phyloP scores from a whole-genome alignment of 176 grass and related monocot genomes.

The Ensete ventricosum region DNA sequence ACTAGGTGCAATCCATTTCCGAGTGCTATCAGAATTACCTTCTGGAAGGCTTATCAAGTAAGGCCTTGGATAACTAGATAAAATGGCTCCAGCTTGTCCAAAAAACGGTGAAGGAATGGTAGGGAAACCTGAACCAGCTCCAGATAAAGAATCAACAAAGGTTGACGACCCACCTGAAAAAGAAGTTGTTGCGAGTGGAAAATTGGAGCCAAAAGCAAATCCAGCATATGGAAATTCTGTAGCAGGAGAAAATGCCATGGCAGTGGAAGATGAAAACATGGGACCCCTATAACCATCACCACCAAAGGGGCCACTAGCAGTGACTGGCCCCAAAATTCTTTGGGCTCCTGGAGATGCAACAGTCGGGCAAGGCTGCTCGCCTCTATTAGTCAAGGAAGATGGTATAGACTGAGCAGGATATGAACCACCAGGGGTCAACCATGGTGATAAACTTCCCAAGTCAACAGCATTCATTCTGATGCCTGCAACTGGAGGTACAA shows the following conservation, averaged over 20 bases:
- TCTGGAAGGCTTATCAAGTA: slow-evolving; percentile 56
- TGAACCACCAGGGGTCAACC: slow-evolving; percentile 43
- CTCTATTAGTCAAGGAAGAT: slow-evolving; percentile 53
- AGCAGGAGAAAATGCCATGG: slow-evolving; percentile 44
- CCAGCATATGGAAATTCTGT: slow-evolving; percentile 46
- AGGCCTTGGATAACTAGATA: slow-evolving; percentile 52
- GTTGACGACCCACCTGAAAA: slow-evolving; percentile 46
- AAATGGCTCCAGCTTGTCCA: slow-evolving; percentile 35
- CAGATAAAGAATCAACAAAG: slow-evolving; percentile 33
- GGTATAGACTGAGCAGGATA: slow-evolving; percentile 44
- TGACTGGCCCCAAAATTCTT: slow-evolving; percentile 35
- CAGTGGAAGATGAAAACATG: slow-evolving; percentile 51
- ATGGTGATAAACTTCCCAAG: slow-evolving; percentile 55
- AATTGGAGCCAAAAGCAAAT: slow-evolving; percentile 40
- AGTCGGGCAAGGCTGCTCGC: slow-evolving; percentile 54
- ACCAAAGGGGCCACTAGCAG: slow-evolving; percentile 38
- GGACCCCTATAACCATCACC: slow-evolving; percentile 37
- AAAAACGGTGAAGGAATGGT: slow-evolving; percentile 31
- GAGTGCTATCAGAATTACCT: slow-evolving; percentile 47
- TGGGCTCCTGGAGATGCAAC: slow-evolving; percentile 38
- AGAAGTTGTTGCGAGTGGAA: slow-evolving; percentile 28
- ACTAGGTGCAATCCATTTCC: slow-evolving; percentile 44
- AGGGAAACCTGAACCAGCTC: slow-evolving; percentile 38
- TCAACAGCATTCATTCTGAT: slow-evolving; percentile 45
- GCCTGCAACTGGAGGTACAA: slow-evolving; percentile 47